Conservation (phyloP, 2,329 filamentous ascomycete genomes). For the Ilyonectria sp. region DNA sequence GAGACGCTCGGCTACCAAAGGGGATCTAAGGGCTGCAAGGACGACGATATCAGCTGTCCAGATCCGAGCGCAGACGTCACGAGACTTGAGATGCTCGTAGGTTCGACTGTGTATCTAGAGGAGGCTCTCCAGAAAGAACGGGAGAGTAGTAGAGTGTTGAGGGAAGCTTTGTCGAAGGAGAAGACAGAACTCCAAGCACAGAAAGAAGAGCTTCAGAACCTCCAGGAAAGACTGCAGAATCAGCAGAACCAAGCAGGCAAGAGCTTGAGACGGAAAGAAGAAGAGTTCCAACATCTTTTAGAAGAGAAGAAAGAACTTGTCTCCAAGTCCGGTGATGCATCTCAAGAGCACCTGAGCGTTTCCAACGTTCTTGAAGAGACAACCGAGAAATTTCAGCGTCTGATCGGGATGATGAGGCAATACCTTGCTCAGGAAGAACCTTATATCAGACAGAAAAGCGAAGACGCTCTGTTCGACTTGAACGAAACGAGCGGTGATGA, state of each 20-base stretch:
- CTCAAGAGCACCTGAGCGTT: background rate
- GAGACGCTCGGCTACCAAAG: background rate
- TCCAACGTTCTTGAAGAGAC: background rate
- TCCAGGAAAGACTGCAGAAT: background rate
- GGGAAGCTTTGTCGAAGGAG: background rate
- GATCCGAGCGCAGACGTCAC: background rate
- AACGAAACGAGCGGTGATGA: background rate
- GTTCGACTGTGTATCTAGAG: background rate
- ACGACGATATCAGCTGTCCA: background rate
- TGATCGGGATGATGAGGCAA: background rate
- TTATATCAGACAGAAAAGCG: constrained; percentile 2
- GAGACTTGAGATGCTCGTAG: background rate
- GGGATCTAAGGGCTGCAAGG: background rate
- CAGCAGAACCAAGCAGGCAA: background rate
- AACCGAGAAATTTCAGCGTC: background rate
- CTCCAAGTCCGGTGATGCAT: constrained; percentile 1
- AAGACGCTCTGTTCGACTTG: background rate
- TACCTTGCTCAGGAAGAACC: background rate
- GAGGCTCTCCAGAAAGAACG: constrained; percentile 1
- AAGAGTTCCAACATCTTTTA: background rate
- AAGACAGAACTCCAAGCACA: background rate
- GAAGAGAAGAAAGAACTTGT: background rate
- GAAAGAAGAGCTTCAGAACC: too few species aligned
- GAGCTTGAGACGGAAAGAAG: background rate
- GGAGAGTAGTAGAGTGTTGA: background rate